A percentile compares a stretch with the other conserved stretches of the same genome.
phyloP scores from a whole-genome alignment of 78 protist species.

The Protostelium mycophagum region DNA sequence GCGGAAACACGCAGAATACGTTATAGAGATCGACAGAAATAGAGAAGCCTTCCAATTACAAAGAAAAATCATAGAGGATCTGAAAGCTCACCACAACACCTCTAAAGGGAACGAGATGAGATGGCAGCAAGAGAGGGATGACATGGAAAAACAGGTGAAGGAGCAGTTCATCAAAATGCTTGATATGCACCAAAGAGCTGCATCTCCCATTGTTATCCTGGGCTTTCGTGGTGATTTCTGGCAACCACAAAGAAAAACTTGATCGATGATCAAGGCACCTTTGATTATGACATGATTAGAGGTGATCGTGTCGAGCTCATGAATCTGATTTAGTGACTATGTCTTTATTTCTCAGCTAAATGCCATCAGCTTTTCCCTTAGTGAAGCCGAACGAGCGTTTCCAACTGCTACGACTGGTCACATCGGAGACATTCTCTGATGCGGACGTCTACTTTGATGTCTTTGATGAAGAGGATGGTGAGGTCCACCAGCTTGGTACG shows the following conservation, averaged over 20 bases:
- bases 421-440: neutral
- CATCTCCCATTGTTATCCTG: neutral
- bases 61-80: neutral
- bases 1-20: neutral
- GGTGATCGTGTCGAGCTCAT: neutral
- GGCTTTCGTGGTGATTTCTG: neutral
- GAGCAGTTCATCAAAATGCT: neutral
- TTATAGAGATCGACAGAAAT: neutral
- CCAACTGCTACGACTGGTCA: neutral
- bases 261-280: neutral
- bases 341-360: too few relatives aligned
- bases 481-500: neutral
- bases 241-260: neutral
- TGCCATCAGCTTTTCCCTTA: neutral
- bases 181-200: neutral
- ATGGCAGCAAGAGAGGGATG: neutral
- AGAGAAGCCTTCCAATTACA: neutral
- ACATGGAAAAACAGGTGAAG: neutral
- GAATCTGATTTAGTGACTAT: neutral
- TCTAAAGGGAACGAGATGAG: neutral
- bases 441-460: neutral
- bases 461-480: neutral
- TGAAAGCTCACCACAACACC: neutral
- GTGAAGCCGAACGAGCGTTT: neutral
- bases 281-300: neutral